Base-by-base conservation (phyloP, 306 rosid genomes). In the Coriaria nepalensis region DNA sequence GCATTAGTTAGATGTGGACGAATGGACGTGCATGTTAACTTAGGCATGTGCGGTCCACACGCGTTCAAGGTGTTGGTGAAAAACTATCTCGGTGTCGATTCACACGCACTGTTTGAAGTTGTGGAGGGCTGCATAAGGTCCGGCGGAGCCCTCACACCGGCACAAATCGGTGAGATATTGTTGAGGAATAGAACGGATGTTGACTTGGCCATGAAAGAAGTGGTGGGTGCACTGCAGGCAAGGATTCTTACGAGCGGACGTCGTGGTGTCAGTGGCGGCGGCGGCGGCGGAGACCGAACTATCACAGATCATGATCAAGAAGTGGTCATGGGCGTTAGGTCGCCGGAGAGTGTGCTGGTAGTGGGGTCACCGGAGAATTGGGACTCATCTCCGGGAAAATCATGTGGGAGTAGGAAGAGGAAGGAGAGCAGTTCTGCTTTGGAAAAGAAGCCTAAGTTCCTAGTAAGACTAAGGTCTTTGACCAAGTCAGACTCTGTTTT, bases 21-120 rank as follows among this genome's bases (percentile, higher is more conserved):
- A 9, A 86, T 86, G 96, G 96, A 86, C 61, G 80, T 86, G 42
- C 94, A 86, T 53, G 90, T 86, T 43, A 72, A 69, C 66, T 79
- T 86, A 10, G 77, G 90, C 69, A 67, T 75, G 46, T 86, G 96
- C 13, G 94, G 96, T 5, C 59, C 68, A 5, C 83, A 74, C 9
- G 96, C 96, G 4, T 82, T 86, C 10, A 56, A 63, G 55, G 68
- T 68, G 6, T 38, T 86, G 6, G 90, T 53, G 6, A 73, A 49
- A 56, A 86, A 86, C 62, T 86, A 86, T 47, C 52, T 86, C 2
- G 76, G 78, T 0, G 40, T 79, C 43, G 93, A 77, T 1, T 48
- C 77, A 11, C 86, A 82, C 55, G 61, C 49, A 37, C 56, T 79
- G 49, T 74, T 79, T 6, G 90, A 79, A 32, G 78, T 60, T 0